These are phyloP conservation scores for Salix suchowensis DNA, from an alignment of 345 rosid genomes.

Conservation along the genomic window DNA sequence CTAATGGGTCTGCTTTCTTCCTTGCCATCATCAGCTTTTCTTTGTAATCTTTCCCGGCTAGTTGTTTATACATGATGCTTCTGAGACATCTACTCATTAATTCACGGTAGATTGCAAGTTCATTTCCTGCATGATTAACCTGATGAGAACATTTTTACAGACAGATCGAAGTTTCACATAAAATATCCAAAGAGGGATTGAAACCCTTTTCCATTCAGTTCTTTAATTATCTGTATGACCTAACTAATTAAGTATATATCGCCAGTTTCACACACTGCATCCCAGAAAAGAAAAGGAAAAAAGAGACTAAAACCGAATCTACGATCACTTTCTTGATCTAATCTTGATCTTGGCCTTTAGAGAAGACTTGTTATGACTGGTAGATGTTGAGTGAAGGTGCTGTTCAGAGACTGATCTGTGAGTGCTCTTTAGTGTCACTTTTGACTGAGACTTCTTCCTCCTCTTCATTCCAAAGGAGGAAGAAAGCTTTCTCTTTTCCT, in stretches of 20 bases:
- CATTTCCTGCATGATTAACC: neutral
- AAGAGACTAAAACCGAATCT: neutral
- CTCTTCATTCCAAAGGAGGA: constrained; percentile 49
- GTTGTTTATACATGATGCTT: neutral
- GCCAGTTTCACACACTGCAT: neutral
- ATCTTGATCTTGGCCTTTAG: constrained; percentile 39
- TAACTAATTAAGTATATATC: neutral
- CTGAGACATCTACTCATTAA: neutral
- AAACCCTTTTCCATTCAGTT: neutral
- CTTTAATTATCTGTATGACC: neutral
- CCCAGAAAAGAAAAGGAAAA: neutral
- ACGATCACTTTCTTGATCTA: constrained; percentile 23
- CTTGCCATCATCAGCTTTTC: neutral
- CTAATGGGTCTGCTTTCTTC: neutral
- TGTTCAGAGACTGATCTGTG: constrained; percentile 21
- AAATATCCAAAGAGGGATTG: neutral
- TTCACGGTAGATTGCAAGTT: neutral
- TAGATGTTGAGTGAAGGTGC: constrained; percentile 13
- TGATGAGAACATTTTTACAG: neutral
- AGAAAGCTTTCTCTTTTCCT: constrained; percentile 34
- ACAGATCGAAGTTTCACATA: neutral
- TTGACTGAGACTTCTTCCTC: constrained; percentile 32
- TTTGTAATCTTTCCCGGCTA: neutral
- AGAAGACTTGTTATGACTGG: constrained; percentile 6
- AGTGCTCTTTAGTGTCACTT: constrained; percentile 2